Evolutionary conservation across 208 protist species (phyloP).

Genomic region (Crithidia bombi): DNA sequence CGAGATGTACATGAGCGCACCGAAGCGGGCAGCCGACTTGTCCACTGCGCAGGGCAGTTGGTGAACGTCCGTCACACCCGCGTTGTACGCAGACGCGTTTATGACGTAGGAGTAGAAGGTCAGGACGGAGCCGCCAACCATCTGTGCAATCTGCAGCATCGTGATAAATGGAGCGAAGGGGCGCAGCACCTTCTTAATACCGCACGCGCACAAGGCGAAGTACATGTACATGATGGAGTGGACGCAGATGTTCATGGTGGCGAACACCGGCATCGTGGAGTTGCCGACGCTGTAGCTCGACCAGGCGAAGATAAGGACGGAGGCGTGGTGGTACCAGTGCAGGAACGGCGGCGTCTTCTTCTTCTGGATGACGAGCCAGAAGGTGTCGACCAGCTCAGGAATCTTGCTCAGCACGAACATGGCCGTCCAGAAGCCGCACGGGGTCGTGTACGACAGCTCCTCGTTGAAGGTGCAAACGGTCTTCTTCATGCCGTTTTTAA

Average conservation of each 20-base stretch:
- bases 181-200: conserved; percentile 64
- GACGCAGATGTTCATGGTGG: conserved; percentile 93
- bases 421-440: conserved; percentile 62
- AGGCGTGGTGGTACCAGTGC: conserved; percentile 95
- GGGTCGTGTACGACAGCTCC: conserved; percentile 50
- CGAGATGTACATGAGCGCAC: conserved; percentile 89
- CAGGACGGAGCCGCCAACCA: conserved; percentile 74
- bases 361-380: conserved; percentile 84
- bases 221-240: conserved; percentile 97
- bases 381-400: conserved; percentile 85
- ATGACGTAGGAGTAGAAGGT: conserved; percentile 56
- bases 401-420: conserved; percentile 87
- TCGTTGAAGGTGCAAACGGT: conserved; percentile 63
- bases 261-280: conserved; percentile 75
- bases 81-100: conserved; percentile 43
- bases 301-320: conserved; percentile 92
- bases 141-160: conserved; percentile 90
- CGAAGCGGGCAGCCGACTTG: conserved; percentile 49
- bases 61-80: conserved; percentile 44
- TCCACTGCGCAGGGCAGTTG: conserved; percentile 60
- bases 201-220: conserved; percentile 82
- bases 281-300: conserved; percentile 63
- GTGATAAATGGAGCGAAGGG: conserved; percentile 88
- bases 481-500: conserved; percentile 43
- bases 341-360: conserved; percentile 83